A percentile compares a stretch with the other conserved stretches of the same genome.
These are phyloP conservation scores for Juglanconis sp. DNA, from an alignment of 2,329 filamentous ascomycete genomes.

Conservation along the genomic window DNA sequence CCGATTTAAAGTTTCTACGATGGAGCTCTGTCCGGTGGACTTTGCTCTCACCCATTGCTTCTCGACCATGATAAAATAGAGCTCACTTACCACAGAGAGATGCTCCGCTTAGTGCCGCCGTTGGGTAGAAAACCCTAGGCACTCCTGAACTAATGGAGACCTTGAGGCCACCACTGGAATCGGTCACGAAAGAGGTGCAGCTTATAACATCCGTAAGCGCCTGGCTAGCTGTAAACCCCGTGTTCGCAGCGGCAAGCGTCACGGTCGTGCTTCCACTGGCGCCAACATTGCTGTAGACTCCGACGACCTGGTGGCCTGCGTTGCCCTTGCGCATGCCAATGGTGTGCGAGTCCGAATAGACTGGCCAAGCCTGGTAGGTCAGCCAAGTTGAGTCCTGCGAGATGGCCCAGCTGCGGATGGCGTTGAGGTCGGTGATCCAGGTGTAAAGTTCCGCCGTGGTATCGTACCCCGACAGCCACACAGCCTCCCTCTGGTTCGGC, in stretches of 20 bases:
- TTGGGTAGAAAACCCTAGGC: conserved; percentile 40
- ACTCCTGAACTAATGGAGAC: conserved; percentile 40
- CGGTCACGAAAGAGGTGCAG: conserved; percentile 41
- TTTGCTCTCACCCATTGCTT: background rate
- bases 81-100: conserved; percentile 29
- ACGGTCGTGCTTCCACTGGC: conserved; percentile 28
- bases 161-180: conserved; percentile 38
- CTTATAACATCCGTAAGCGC: conserved; percentile 39
- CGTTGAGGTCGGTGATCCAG: conserved; percentile 45
- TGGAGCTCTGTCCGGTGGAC: background rate
- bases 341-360: conserved; percentile 37
- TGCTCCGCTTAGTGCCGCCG: conserved; percentile 30
- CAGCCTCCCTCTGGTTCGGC: conserved; percentile 46
- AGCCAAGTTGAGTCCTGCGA: conserved; percentile 35
- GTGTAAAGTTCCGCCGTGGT: conserved; percentile 41
- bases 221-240: conserved; percentile 34
- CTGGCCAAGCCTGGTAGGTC: conserved; percentile 33
- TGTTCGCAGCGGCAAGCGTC: conserved; percentile 32
- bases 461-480: conserved; percentile 46
- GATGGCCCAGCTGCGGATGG: conserved; percentile 45
- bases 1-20: background rate
- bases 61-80: background rate
- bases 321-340: conserved; percentile 47
- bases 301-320: conserved; percentile 33
- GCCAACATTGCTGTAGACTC: conserved; percentile 40